Conservation (phyloP, 2,329 filamentous ascomycete species). For the Aspergillus felis region DNA sequence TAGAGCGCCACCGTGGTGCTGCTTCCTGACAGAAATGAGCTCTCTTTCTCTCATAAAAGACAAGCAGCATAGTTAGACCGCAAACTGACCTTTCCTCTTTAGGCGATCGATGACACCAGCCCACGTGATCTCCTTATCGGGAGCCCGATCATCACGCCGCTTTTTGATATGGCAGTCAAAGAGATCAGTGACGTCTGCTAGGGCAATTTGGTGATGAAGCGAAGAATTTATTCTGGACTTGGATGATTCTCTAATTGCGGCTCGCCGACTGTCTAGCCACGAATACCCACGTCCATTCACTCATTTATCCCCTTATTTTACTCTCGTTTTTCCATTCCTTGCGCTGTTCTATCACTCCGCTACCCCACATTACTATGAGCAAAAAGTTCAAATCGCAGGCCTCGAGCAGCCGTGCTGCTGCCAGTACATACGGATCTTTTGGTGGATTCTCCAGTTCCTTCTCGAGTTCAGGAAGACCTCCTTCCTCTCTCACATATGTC, state of each 20-base stretch:
- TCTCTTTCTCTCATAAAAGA: conserved; percentile 1
- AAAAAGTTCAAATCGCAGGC: conserved; percentile 62
- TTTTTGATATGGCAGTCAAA: not conserved
- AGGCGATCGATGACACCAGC: conserved; percentile 28
- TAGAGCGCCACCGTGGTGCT: conserved; percentile 16
- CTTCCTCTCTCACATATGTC: conserved; percentile 77
- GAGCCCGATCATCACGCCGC: conserved; percentile 18
- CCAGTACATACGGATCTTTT: conserved; percentile 47
- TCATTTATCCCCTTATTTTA: conserved; percentile 4
- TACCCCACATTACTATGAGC: conserved; percentile 48
- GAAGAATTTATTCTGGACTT: not conserved
- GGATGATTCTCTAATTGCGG: not conserved
- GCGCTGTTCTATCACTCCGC: conserved; percentile 20
- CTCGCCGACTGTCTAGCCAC: not conserved
- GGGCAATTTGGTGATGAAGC: not conserved
- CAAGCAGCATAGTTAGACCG: conserved; percentile 12
- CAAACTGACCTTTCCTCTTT: conserved; percentile 27
- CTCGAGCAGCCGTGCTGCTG: conserved; percentile 58
- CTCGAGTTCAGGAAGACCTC: conserved; percentile 40
- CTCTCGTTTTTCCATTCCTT: conserved; percentile 12
- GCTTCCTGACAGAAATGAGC: conserved; percentile 9
- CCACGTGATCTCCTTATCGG: conserved; percentile 33
- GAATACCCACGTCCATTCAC: not conserved
- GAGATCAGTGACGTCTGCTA: not conserved
- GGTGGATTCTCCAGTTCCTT: conserved; percentile 36